Conservation (phyloP, 2,329 filamentous ascomycete genomes). For the Fusarium oxysporum region DNA sequence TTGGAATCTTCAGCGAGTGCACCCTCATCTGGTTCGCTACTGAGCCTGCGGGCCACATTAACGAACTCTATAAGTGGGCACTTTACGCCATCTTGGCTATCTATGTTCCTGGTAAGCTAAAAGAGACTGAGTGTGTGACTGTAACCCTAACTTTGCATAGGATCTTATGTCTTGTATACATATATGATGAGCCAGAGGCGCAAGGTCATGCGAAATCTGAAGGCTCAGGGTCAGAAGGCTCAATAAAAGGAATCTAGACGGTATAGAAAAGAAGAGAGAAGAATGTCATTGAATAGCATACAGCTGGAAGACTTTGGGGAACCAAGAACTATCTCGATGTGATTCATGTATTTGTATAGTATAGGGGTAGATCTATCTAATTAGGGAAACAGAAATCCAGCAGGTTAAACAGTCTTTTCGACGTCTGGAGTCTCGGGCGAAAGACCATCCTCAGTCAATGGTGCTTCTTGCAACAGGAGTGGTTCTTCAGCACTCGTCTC, state of each 20-base stretch:
- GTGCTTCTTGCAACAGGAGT: conserved; percentile 37
- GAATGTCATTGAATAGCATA: neutral
- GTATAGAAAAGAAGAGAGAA: neutral
- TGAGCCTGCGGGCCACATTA: conserved; percentile 63
- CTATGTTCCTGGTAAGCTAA: conserved; percentile 80
- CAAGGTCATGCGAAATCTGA: conserved; percentile 78
- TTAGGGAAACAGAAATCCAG: neutral
- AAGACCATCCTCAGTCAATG: conserved; percentile 4
- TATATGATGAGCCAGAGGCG: conserved; percentile 94
- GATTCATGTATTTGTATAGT: neutral
- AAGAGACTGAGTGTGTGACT: neutral
- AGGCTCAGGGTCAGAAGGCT: conserved; percentile 58
- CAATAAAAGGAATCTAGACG: conserved; percentile 22
- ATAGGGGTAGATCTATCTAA: conserved; percentile 5
- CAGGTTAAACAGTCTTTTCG: neutral
- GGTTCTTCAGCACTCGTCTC: conserved; percentile 60
- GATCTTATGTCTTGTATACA: conserved; percentile 86
- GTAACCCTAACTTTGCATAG: conserved; percentile 48
- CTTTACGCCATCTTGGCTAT: conserved; percentile 75
- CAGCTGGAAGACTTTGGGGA: neutral
- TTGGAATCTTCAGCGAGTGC: conserved; percentile 91
- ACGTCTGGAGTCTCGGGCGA: neutral
- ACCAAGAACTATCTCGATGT: neutral
- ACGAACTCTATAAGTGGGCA: conserved; percentile 65
- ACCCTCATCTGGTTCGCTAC: conserved; percentile 80